Base-by-base conservation (phyloP, 306 rosid genomes). In the Bauhinia variegata region DNA sequence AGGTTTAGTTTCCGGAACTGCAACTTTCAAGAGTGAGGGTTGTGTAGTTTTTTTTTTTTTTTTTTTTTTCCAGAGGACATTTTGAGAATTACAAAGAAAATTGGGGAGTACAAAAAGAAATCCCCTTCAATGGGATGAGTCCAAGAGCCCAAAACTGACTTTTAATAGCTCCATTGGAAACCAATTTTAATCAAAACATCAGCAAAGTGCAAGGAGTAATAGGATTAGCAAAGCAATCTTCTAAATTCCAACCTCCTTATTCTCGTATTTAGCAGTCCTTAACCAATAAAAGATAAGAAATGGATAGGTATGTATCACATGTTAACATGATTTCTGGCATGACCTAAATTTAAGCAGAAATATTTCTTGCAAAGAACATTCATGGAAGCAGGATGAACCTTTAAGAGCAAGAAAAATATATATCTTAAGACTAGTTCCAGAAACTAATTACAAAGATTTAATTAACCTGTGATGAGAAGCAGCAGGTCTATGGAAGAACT, bases 361-460 rank as follows among this genome's bases (percentile, higher is more conserved):
- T 3, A 53, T 54, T 30, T 54, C 60, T 54, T 13, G 51, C 17
- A 10, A 39, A 13, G 54, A 19, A 4, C 28, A 37, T 37, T 14
- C 12, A 18, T 19, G 37, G 30, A 23, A 38, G 38, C 42, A 18
- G 39, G 19, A 34, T n/a, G 36, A 28, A 37, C 39, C 19, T 19
- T 13, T 50, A 33, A 16, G 34, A 3, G 15, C 34, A 52, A 36
- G 46, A 64, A 64, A 64, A 48, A 7, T 48, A 49, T 16, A 65
- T 16, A 23, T 48, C 9, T 32, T 5, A 33, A 46, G 11, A 64
- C 8, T 6, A 47, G 46, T 19, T 50, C 48, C 37, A 36, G n/a
- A n/a, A n/a, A n/a, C n/a, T n/a, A n/a, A n/a, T n/a, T n/a, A n/a
- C n/a, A n/a, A n/a, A n/a, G n/a, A n/a, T n/a, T n/a, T n/a, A n/a